These are phyloP conservation scores for Tuber brumale DNA, from an alignment of 495 filamentous ascomycete species.

Conservation along the genomic window DNA sequence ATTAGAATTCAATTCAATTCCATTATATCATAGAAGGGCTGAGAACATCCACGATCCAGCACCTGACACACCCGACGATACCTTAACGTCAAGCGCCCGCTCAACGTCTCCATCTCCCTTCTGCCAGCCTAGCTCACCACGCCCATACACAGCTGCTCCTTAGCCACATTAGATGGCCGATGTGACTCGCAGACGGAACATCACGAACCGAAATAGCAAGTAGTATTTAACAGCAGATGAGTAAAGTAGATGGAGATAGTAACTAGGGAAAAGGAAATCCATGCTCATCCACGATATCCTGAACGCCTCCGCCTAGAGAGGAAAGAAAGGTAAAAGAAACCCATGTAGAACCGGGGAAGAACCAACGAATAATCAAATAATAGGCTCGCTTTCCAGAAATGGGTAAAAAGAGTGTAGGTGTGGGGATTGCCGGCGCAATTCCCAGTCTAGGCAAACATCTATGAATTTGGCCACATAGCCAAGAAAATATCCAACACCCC, in stretches of 20 bases:
- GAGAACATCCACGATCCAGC: neutral
- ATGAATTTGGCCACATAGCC: neutral
- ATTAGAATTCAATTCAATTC: neutral
- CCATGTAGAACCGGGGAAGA: neutral
- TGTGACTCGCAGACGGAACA: neutral
- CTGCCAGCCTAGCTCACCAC: neutral
- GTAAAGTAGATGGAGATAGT: neutral
- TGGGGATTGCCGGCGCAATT: neutral
- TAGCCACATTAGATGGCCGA: neutral
- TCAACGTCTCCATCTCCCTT: neutral
- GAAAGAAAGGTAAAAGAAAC: neutral
- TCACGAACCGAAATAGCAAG: neutral
- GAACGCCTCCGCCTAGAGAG: constrained; percentile 1
- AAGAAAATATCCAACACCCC: neutral
- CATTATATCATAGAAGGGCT: neutral
- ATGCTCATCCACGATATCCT: neutral
- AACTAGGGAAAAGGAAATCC: neutral
- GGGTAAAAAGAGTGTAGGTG: neutral
- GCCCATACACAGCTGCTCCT: neutral
- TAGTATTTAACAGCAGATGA: neutral
- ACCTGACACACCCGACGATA: neutral
- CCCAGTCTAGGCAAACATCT: neutral
- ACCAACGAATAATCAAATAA: neutral
- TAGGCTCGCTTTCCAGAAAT: neutral
- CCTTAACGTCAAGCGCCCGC: neutral